Percentiles rank a stretch among this genome's conserved stretches.
phyloP scores from a whole-genome alignment of 108 stramenopile species.

The Skeletonema menzelii region DNA sequence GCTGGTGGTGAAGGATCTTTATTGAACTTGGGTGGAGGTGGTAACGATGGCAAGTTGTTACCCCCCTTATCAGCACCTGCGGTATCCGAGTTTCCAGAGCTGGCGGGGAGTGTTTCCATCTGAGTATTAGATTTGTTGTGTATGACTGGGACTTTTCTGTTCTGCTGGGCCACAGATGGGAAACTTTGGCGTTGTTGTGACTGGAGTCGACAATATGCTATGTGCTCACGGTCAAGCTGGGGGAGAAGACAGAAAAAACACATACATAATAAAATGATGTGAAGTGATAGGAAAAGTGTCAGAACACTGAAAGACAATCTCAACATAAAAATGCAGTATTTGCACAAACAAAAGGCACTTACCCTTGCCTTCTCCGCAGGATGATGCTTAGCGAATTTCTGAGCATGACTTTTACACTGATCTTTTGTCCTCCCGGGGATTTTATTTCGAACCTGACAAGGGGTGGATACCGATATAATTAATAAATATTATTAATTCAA shows the following conservation, averaged over 20 bases:
- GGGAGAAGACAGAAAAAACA: not conserved
- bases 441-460: not conserved
- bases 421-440: not conserved
- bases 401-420: slow-evolving; percentile 2
- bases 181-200: not conserved
- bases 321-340: not conserved
- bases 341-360: not conserved
- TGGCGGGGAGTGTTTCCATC: not conserved
- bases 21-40: not conserved
- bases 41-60: not conserved
- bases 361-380: not conserved
- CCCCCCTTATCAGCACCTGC: not conserved
- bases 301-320: not conserved
- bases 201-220: not conserved
- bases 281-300: not conserved
- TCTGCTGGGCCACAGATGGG: not conserved
- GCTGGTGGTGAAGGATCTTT: not conserved
- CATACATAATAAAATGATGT: not conserved
- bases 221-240: slow-evolving; percentile 1
- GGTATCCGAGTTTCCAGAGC: not conserved
- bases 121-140: not conserved
- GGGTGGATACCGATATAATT: not conserved
- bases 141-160: not conserved
- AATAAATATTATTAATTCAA: not conserved
- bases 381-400: not conserved